Percentiles rank a stretch among this genome's conserved stretches.
Conservation (phyloP, 1,139 yeast genomes). For the Hemisphaericaspora lyxosophila region DNA sequence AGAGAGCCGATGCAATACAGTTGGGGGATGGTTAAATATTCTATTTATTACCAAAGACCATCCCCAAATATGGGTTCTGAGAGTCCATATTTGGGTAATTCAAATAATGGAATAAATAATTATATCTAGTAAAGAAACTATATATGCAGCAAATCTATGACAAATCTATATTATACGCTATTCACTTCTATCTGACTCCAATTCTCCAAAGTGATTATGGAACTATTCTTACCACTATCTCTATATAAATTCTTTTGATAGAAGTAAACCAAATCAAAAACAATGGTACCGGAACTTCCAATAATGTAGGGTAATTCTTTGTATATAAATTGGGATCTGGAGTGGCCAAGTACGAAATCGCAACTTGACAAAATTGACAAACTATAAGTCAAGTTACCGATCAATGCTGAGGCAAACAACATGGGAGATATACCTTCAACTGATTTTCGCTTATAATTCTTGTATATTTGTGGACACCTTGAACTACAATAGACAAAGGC, state of each 20-base stretch:
- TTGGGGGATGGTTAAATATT: too few relatives aligned
- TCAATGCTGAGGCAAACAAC: conserved; percentile 72
- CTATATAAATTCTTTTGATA: conserved; percentile 54
- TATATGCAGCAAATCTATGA: background rate
- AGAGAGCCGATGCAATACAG: too few relatives aligned
- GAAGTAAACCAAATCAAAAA: conserved; percentile 75
- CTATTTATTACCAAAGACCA: too few relatives aligned
- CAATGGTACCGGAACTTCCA: conserved; percentile 84
- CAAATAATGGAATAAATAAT: too few relatives aligned
- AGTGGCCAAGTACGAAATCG: conserved; percentile 30
- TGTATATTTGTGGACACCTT: conserved; percentile 79
- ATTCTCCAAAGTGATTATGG: conserved; percentile 27
- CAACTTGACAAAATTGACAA: conserved; percentile 64
- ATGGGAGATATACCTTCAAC: conserved; percentile 84
- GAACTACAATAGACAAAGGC: conserved; percentile 74
- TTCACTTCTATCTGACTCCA: conserved; percentile 20
- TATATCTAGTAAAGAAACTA: background rate
- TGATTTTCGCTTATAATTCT: conserved; percentile 72
- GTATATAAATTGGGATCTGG: conserved; percentile 49
- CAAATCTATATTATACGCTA: conserved; percentile 1
- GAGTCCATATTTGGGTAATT: too few relatives aligned
- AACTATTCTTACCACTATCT: conserved; percentile 25
- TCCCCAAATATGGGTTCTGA: too few relatives aligned
- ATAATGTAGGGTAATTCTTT: conserved; percentile 80
- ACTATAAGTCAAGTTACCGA: conserved; percentile 82